phyloP scores from a whole-genome alignment of 306 rosid genomes.

The Quercus dentata region DNA sequence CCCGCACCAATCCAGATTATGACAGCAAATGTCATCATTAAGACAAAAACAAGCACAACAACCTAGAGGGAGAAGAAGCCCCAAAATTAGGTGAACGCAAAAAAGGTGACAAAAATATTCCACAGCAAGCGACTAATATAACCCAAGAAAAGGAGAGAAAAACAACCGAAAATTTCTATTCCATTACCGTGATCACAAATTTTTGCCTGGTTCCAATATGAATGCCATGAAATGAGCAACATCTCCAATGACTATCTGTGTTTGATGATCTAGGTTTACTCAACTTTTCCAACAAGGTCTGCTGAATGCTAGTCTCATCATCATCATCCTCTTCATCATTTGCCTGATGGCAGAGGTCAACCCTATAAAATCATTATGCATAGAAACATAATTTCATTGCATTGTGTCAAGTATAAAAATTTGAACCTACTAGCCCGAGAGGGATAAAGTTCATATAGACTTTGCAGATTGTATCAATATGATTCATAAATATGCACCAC shows the following conservation, averaged over 20 bases:
- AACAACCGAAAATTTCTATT: background rate
- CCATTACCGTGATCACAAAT: slow-evolving; percentile 52
- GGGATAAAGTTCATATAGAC: background rate
- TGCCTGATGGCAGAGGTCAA: slow-evolving; percentile 80
- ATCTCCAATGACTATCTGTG: slow-evolving; percentile 30
- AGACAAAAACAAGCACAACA: slow-evolving; percentile 37
- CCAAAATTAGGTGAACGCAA: slow-evolving; percentile 17
- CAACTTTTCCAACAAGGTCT: slow-evolving; percentile 45
- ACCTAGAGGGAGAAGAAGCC: slow-evolving; percentile 41
- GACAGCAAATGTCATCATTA: slow-evolving; percentile 48
- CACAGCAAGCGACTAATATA: background rate
- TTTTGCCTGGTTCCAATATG: slow-evolving; percentile 62
- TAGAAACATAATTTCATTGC: slow-evolving; percentile 25
- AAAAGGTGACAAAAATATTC: background rate
- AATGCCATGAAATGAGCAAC: slow-evolving; percentile 57
- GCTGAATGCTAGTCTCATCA: slow-evolving; percentile 37
- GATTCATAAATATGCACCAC: background rate
- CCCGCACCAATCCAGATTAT: slow-evolving; percentile 55
- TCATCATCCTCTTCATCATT: slow-evolving; percentile 67
- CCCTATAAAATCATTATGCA: slow-evolving; percentile 55
- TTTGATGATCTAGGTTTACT: slow-evolving; percentile 29
- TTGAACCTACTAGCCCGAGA: background rate
- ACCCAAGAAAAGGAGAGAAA: background rate
- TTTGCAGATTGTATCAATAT: background rate
- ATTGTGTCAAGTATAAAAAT: background rate